Evolutionary conservation across 2,329 filamentous ascomycete genomes (phyloP), one percentile per base, ranked within the genome.

Genomic region (Venturia effusa): DNA sequence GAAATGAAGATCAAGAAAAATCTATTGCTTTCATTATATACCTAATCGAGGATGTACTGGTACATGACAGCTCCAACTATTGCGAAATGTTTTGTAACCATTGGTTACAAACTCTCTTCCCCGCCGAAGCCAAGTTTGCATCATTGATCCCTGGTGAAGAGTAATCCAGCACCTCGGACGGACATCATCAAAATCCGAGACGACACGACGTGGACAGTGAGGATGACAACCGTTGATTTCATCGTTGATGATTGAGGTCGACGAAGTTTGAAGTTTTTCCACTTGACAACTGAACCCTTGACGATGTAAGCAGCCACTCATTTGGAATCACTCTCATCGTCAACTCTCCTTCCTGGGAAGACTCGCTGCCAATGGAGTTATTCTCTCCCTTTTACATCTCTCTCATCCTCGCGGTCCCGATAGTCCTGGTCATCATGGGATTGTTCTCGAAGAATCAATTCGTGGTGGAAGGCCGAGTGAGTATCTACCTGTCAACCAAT

Each of bases 381-480:
- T 17, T 27, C 13, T 43, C 37, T 40, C 62, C 62, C 5, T 64
- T 45, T n/a, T 27, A 63, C 8, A 39, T 64, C 59, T 54, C 61
- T 22, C 30, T 62, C 8, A 10, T 54, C 39, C 54, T 66, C 37
- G 27, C 41, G 17, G 19, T 66, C n/a, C 39, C 63, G n/a, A 27
- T 48, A 24, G 13, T 55, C 15, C 65, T 75, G 27, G 74, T 77
- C 68, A 76, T 79, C 60, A 92, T 92, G 88, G 86, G 87, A n/a
- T 72, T 87, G 65, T 88, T 90, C 65, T 74, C 74, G 34, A 87
- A 83, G 69, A 91, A 96, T 73, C 83, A 91, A 67, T 91, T 97
- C 79, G 84, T 87, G 61, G 89, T 97, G 13, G 86, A 92, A 70
- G 91, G 91, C 74, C 89, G 88, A 81, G 92, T 94, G 77, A 69